Evolutionary conservation across 2,329 filamentous ascomycete genomes (phyloP).

Genomic region (Cyphellophora attinorum): DNA sequence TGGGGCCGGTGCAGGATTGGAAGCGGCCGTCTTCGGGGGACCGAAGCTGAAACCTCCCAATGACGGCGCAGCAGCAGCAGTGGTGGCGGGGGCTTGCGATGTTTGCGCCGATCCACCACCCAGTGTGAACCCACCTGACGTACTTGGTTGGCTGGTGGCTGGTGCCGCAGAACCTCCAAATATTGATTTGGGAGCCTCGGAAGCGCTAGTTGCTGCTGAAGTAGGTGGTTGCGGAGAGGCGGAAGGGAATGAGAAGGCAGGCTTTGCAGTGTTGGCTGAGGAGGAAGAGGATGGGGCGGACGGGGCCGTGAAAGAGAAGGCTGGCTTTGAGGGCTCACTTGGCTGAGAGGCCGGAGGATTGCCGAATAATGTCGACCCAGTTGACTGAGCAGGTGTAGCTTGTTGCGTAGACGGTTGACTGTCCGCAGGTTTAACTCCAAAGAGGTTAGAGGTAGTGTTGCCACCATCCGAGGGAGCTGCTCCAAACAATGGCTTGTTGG

Average conservation of each 20-base stretch:
- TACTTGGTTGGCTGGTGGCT: too few species aligned
- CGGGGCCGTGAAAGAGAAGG: constrained; percentile 8
- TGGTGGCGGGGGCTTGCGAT: neutral
- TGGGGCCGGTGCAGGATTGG: constrained; percentile 20
- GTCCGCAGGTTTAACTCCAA: neutral
- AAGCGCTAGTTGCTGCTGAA: constrained; percentile 1
- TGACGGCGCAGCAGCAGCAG: neutral
- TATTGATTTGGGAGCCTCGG: neutral
- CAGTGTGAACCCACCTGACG: too few species aligned
- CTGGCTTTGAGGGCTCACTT: constrained; percentile 8
- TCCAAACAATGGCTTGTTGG: too few species aligned
- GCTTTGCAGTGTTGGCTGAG: constrained; percentile 6
- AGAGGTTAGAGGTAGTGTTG: neutral
- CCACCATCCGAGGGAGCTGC: neutral
- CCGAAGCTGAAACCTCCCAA: constrained; percentile 6
- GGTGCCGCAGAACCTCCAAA: constrained; percentile 24
- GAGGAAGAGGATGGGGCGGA: neutral
- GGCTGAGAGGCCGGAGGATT: neutral
- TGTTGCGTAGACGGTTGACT: neutral
- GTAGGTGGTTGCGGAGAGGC: constrained; percentile 20
- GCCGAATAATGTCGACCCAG: neutral
- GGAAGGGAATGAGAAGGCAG: constrained; percentile 21
- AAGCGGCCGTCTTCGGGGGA: constrained; percentile 9
- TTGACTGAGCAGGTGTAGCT: neutral
- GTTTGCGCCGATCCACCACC: too few species aligned